Percentiles rank a stretch among this genome's conserved stretches.
Conservation (phyloP, 2,329 filamentous ascomycete species). For the Camillea tinctor region DNA sequence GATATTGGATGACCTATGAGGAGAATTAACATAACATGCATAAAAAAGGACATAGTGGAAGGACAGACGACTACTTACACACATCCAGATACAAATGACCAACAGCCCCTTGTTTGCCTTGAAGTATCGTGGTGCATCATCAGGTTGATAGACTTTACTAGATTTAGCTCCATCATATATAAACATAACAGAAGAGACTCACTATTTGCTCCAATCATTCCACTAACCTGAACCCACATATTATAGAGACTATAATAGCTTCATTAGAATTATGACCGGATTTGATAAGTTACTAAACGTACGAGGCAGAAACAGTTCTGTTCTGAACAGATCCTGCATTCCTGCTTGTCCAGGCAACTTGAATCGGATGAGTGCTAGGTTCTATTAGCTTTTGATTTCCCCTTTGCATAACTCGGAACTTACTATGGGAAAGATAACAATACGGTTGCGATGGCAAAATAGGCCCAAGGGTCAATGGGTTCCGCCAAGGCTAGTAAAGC, state of each 20-base stretch:
- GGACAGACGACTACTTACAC: conserved; percentile 29
- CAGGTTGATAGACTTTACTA: conserved; percentile 35
- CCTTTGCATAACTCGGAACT: neutral
- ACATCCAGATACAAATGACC: conserved; percentile 39
- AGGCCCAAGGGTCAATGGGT: conserved; percentile 42
- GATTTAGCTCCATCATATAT: conserved; percentile 6
- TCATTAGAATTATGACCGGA: conserved; percentile 4
- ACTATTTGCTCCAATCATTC: conserved; percentile 40
- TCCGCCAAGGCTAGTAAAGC: conserved; percentile 43
- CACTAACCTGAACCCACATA: conserved; percentile 40
- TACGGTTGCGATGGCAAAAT: conserved; percentile 49
- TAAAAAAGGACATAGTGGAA: neutral
- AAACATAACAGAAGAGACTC: conserved; percentile 5
- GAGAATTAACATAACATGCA: conserved; percentile 8
- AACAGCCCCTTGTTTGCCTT: conserved; percentile 39
- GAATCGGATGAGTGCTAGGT: conserved; percentile 48
- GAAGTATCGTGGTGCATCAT: conserved; percentile 36
- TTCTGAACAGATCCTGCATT: conserved; percentile 59
- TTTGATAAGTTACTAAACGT: conserved; percentile 28
- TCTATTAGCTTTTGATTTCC: neutral
- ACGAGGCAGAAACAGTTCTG: conserved; percentile 48
- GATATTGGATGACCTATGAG: conserved; percentile 36
- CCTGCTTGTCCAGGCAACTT: conserved; percentile 56
- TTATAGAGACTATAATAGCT: conserved; percentile 49
- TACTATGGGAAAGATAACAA: conserved; percentile 52